Conservation (phyloP, 2,329 filamentous ascomycete species). For the Sphaceloma murrayae region DNA sequence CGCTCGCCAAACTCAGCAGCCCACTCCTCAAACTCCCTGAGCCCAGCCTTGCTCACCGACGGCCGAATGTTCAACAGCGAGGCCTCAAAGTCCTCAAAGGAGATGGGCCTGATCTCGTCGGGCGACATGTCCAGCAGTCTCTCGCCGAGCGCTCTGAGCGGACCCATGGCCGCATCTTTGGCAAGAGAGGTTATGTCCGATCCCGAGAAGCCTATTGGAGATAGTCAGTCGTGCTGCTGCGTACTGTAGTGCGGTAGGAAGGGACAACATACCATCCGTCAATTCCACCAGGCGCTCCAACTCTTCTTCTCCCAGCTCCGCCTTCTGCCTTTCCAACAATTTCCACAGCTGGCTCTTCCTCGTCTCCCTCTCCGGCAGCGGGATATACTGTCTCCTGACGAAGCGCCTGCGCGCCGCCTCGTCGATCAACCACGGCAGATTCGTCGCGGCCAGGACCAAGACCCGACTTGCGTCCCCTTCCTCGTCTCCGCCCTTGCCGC, state of each 20-base stretch:
- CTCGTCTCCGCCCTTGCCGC: slow-evolving; percentile 43
- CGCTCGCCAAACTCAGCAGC: slow-evolving; percentile 85
- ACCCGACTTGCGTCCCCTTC: slow-evolving; percentile 78
- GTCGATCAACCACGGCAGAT: slow-evolving; percentile 95
- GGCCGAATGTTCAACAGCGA: slow-evolving; percentile 79
- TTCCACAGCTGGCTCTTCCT: slow-evolving; percentile 69
- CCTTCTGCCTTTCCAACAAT: slow-evolving; percentile 78
- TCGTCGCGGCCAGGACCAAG: slow-evolving; percentile 87
- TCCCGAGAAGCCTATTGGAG: slow-evolving; percentile 75
- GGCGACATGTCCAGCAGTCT: slow-evolving; percentile 82
- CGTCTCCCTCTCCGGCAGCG: slow-evolving; percentile 76
- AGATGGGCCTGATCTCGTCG: slow-evolving; percentile 86
- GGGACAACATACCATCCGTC: slow-evolving; percentile 61
- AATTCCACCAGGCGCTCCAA: slow-evolving; percentile 63
- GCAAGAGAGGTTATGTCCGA: slow-evolving; percentile 94
- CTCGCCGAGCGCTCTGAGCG: slow-evolving; percentile 80
- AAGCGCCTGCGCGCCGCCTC: slow-evolving; percentile 87
- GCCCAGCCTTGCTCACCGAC: slow-evolving; percentile 73
- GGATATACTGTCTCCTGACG: slow-evolving; percentile 90
- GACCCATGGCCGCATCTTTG: slow-evolving; percentile 97
- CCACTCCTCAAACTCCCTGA: slow-evolving; percentile 92
- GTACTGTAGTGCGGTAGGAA: background rate
- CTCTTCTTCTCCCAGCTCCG: slow-evolving; percentile 62
- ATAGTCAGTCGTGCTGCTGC: background rate
- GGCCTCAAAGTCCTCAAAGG: slow-evolving; percentile 69